These are phyloP conservation scores for Alternaria incomplexa DNA, from an alignment of 2,329 filamentous ascomycete species.

Conservation along the genomic window DNA sequence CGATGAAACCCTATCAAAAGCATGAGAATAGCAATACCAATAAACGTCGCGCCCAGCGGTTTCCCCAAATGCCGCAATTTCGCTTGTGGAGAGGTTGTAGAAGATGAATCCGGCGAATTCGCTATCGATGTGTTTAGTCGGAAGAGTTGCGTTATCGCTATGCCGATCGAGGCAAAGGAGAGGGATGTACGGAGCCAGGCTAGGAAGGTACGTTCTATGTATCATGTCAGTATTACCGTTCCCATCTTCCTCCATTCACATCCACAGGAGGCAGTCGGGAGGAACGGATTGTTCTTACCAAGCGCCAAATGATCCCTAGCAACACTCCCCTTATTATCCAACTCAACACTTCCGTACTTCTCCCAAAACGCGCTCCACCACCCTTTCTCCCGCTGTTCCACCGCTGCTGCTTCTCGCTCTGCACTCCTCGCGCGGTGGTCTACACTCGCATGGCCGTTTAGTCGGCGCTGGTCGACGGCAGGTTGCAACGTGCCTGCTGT, in stretches of 20 bases:
- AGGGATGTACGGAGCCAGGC: constrained; percentile 85
- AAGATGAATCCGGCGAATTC: not conserved
- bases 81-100: constrained; percentile 11
- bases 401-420: constrained; percentile 28
- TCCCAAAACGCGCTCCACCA: constrained; percentile 65
- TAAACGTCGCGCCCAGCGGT: constrained; percentile 70
- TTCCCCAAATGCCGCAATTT: constrained; percentile 41
- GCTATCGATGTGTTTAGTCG: constrained; percentile 73
- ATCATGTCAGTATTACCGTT: not conserved
- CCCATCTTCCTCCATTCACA: not conserved
- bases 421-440: constrained; percentile 14
- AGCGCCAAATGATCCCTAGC: constrained; percentile 82
- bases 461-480: not conserved
- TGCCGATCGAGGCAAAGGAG: constrained; percentile 81
- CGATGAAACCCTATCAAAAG: constrained; percentile 78
- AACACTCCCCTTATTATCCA: constrained; percentile 86
- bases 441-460: not conserved
- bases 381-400: constrained; percentile 31
- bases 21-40: constrained; percentile 76
- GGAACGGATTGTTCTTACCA: constrained; percentile 56
- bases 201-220: constrained; percentile 78
- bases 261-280: not conserved
- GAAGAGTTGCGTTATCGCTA: constrained; percentile 84
- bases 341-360: constrained; percentile 71
- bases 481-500: not conserved